Percentiles rank a stretch among this genome's conserved stretches.
Evolutionary conservation across 2,329 filamentous ascomycete genomes (phyloP).

Genomic region (Colletotrichum karsti): DNA sequence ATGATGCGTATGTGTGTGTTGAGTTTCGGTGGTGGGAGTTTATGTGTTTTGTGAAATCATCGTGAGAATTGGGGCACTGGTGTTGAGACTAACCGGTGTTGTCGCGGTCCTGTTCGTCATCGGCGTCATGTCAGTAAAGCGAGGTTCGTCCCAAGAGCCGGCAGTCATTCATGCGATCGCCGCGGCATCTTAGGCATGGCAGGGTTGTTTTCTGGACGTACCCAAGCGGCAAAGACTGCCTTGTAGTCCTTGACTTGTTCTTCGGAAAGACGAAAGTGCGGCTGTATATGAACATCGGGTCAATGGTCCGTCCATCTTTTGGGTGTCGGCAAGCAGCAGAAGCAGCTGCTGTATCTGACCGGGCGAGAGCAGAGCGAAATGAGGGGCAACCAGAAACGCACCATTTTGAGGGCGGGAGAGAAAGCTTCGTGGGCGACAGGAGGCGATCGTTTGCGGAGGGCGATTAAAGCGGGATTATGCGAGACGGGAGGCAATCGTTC

Average conservation of each 20-base stretch:
- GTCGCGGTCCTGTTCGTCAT: slow-evolving; percentile 28
- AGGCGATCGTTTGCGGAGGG: not conserved
- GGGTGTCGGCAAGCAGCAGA: not conserved
- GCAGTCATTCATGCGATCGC: not conserved
- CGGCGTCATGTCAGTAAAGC: slow-evolving; percentile 11
- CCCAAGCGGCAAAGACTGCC: slow-evolving; percentile 30
- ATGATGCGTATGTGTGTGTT: not conserved
- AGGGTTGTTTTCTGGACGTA: slow-evolving; percentile 17
- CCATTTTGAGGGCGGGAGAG: slow-evolving; percentile 11
- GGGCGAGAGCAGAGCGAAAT: not conserved
- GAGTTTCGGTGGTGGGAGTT: not conserved
- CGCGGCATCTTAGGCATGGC: not conserved
- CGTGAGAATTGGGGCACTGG: too few relatives aligned
- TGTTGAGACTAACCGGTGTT: slow-evolving; percentile 27
- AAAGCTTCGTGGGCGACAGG: not conserved
- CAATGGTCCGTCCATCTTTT: not conserved
- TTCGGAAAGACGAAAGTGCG: slow-evolving; percentile 27
- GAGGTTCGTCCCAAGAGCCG: slow-evolving; percentile 23
- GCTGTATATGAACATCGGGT: slow-evolving; percentile 2
- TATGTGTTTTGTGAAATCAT: too few relatives aligned
- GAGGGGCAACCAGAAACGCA: slow-evolving; percentile 15
- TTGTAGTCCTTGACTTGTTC: slow-evolving; percentile 29
- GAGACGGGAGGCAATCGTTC: not conserved
- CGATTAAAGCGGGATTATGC: not conserved
- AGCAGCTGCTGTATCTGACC: not conserved